Conservation (phyloP, 306 rosid species). For the Cicer arietinum region DNA sequence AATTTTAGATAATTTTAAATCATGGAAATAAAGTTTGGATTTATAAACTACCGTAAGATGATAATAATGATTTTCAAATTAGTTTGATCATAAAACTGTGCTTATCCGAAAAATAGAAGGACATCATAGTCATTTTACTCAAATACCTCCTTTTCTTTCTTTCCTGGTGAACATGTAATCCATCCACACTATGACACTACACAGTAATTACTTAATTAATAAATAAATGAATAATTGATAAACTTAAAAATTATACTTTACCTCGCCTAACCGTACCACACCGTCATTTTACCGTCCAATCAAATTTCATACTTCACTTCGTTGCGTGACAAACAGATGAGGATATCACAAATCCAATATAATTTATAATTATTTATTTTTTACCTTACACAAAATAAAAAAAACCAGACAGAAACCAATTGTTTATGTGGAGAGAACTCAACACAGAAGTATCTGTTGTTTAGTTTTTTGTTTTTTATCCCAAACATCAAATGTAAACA, state of each 20-base stretch:
- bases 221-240: not conserved
- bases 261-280: conserved; percentile 20
- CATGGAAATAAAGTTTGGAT: too few relatives aligned
- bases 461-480: conserved; percentile 22
- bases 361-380: not conserved
- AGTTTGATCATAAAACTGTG: too few relatives aligned
- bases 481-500: conserved; percentile 41
- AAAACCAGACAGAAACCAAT: conserved; percentile 5
- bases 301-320: conserved; percentile 12
- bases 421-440: conserved; percentile 39
- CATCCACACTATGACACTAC: conserved; percentile 1
- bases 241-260: conserved; percentile 31
- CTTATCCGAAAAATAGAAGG: conserved; percentile 30
- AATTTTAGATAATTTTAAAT: too few relatives aligned
- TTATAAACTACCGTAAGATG: too few relatives aligned
- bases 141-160: not conserved
- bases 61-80: too few relatives aligned
- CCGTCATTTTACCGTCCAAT: conserved; percentile 45
- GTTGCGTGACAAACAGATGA: conserved; percentile 16
- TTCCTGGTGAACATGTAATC: not conserved
- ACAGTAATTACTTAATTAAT: conserved; percentile 30
- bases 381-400: not conserved
- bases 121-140: conserved; percentile 47
- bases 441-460: conserved; percentile 36
- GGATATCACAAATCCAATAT: conserved; percentile 28